Conservation (phyloP, 2,329 filamentous ascomycete species). For the Aspergillus hortae region DNA sequence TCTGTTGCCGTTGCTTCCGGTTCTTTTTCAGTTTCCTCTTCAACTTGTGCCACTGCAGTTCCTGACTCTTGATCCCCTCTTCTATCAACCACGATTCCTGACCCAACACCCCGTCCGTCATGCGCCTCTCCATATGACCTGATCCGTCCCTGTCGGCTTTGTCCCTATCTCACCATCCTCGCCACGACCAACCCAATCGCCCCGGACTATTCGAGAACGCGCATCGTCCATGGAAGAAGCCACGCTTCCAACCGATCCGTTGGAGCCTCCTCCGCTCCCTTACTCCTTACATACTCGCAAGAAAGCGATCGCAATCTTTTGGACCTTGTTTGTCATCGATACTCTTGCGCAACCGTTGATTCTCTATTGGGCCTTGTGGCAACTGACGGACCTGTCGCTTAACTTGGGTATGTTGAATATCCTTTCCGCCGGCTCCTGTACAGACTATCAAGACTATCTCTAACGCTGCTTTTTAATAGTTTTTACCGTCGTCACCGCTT, state of each 20-base stretch:
- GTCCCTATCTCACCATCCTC: not conserved
- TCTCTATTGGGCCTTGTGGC: conserved; percentile 61
- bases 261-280: conserved; percentile 49
- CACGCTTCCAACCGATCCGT: conserved; percentile 16
- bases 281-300: conserved; percentile 55
- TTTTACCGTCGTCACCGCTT: conserved; percentile 41
- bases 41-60: no score
- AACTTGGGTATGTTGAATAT: conserved; percentile 34
- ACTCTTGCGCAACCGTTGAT: conserved; percentile 56
- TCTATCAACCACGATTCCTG: no score
- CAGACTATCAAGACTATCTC: not conserved
- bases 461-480: conserved; percentile 21
- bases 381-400: conserved; percentile 49
- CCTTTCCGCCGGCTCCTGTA: not conserved
- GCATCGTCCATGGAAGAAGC: conserved; percentile 32
- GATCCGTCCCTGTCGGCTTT: not conserved
- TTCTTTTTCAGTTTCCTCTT: not conserved
- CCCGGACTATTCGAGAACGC: not conserved
- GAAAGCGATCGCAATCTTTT: conserved; percentile 56
- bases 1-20: conserved; percentile 2
- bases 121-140: conserved; percentile 14
- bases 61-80: no score
- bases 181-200: not conserved
- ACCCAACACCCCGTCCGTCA: not conserved
- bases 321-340: conserved; percentile 58